Evolutionary conservation across 352 stramenopile genomes (phyloP).

Genomic region (Phytophthora parvispora): DNA sequence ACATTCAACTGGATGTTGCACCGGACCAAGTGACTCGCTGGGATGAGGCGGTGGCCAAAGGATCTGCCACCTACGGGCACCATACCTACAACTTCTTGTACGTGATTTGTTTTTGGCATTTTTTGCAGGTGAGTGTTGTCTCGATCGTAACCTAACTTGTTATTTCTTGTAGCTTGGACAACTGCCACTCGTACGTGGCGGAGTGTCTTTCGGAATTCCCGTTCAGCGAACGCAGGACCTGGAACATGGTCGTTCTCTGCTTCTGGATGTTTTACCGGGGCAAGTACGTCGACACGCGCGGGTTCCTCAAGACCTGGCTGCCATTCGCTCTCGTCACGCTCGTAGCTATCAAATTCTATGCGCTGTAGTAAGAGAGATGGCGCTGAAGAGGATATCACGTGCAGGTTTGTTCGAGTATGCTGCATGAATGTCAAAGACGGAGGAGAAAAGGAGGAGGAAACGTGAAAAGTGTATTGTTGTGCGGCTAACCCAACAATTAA

Average conservation of each 20-base stretch:
- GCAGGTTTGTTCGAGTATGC: slow-evolving; percentile 9
- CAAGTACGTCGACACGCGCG: slow-evolving; percentile 50
- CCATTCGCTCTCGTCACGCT: slow-evolving; percentile 24
- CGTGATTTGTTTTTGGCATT: not conserved
- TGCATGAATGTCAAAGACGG: slow-evolving; percentile 8
- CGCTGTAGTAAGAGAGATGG: not conserved
- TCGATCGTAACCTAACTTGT: not conserved
- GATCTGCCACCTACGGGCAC: slow-evolving; percentile 89
- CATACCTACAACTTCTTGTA: slow-evolving; percentile 96
- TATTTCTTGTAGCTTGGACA: slow-evolving; percentile 80
- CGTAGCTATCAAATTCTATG: slow-evolving; percentile 14
- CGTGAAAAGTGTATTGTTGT: slow-evolving; percentile 18
- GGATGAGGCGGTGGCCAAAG: slow-evolving; percentile 90
- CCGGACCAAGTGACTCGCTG: slow-evolving; percentile 70
- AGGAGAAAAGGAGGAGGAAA: not conserved
- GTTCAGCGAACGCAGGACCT: slow-evolving; percentile 51
- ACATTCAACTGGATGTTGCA: slow-evolving; percentile 75
- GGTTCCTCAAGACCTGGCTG: slow-evolving; percentile 37
- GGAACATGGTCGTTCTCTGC: slow-evolving; percentile 83
- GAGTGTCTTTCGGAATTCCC: slow-evolving; percentile 64
- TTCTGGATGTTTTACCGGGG: slow-evolving; percentile 78
- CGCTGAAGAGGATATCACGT: not conserved
- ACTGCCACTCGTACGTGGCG: slow-evolving; percentile 97
- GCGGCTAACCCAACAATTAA: slow-evolving; percentile 4
- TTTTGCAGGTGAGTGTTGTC: not conserved